phyloP scores from a whole-genome alignment of 495 filamentous ascomycete species.

The Penicilliopsis zonata region DNA sequence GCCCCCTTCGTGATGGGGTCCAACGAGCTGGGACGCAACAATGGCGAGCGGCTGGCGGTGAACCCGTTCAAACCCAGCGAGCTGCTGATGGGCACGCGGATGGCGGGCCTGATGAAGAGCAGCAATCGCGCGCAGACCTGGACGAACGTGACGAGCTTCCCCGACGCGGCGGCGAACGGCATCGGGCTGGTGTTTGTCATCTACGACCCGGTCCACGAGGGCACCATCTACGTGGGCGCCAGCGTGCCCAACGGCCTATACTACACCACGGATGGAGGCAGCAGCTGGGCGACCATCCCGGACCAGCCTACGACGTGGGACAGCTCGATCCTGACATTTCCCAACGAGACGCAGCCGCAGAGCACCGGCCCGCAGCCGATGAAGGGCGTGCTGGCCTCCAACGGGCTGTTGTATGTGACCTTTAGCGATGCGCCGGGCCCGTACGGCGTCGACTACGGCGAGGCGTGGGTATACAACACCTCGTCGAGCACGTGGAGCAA shows the following conservation, averaged over 20 bases:
- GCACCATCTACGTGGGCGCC: constrained; percentile 7
- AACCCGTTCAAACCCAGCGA: constrained; percentile 28
- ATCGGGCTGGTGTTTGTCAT: constrained; percentile 11
- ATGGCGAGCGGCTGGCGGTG: constrained; percentile 49
- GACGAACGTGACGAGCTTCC: constrained; percentile 45
- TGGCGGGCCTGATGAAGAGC: constrained; percentile 45
- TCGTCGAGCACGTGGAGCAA: constrained; percentile 5
- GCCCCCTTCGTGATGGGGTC: constrained; percentile 47
- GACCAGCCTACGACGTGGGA: constrained; percentile 8
- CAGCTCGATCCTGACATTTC: constrained; percentile 4
- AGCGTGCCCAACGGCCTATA: constrained; percentile 7
- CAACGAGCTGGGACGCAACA: constrained; percentile 55
- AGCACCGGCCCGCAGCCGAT: constrained; percentile 9
- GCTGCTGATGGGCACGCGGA: constrained; percentile 7
- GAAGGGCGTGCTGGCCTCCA: constrained; percentile 7
- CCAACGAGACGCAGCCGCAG: constrained; percentile 5
- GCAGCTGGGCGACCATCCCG: constrained; percentile 7
- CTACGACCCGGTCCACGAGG: constrained; percentile 8
- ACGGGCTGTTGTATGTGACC: constrained; percentile 9
- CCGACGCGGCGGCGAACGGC: constrained; percentile 18
- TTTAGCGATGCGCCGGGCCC: constrained; percentile 9
- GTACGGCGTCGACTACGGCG: constrained; percentile 5
- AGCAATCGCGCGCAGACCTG: constrained; percentile 43
- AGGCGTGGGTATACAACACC: constrained; percentile 7
- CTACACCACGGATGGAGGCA: constrained; percentile 5